Evolutionary conservation across 1,284 basidiomycete genomes (phyloP).

Genomic region (Papiliotrema fonsecae): DNA sequence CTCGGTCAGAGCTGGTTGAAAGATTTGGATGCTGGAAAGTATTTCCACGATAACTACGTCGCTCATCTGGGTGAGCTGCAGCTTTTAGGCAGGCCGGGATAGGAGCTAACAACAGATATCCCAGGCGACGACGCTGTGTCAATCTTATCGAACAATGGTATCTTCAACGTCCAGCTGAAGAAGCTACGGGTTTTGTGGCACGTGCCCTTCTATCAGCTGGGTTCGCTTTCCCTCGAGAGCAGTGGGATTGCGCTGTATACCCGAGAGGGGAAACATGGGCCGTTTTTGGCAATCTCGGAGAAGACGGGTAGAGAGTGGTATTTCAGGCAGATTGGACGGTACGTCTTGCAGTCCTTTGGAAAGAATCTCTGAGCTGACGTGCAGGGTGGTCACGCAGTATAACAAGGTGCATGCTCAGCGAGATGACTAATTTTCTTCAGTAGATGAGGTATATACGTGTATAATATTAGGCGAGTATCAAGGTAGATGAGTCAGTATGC

Average conservation of each 20-base stretch:
- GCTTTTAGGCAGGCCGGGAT: background rate
- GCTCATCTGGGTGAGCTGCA: slow-evolving; percentile 74
- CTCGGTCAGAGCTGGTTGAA: slow-evolving; percentile 94
- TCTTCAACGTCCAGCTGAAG: slow-evolving; percentile 81
- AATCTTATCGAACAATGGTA: slow-evolving; percentile 69
- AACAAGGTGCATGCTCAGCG: slow-evolving; percentile 4
- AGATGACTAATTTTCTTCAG: slow-evolving; percentile 17
- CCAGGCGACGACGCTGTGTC: slow-evolving; percentile 78
- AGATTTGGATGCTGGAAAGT: slow-evolving; percentile 68
- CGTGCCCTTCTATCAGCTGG: slow-evolving; percentile 77
- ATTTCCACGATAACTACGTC: slow-evolving; percentile 79
- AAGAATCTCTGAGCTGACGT: too few relatives aligned
- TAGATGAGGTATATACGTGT: too few relatives aligned
- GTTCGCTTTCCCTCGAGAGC: slow-evolving; percentile 82
- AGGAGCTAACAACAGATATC: slow-evolving; percentile 54
- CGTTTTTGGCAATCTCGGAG: slow-evolving; percentile 55
- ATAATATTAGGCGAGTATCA: too few relatives aligned
- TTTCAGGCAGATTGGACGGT: slow-evolving; percentile 54
- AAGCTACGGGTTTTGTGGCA: slow-evolving; percentile 89
- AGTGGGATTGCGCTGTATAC: slow-evolving; percentile 80
- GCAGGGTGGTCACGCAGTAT: too few relatives aligned
- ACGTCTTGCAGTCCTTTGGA: too few relatives aligned
- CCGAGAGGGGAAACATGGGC: slow-evolving; percentile 52
- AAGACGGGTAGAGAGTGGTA: slow-evolving; percentile 55
- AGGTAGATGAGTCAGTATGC: too few relatives aligned